Percentiles rank a stretch among this genome's conserved stretches.
phyloP scores from a whole-genome alignment of 1,139 yeast species.

The Protomyces inouyei region DNA sequence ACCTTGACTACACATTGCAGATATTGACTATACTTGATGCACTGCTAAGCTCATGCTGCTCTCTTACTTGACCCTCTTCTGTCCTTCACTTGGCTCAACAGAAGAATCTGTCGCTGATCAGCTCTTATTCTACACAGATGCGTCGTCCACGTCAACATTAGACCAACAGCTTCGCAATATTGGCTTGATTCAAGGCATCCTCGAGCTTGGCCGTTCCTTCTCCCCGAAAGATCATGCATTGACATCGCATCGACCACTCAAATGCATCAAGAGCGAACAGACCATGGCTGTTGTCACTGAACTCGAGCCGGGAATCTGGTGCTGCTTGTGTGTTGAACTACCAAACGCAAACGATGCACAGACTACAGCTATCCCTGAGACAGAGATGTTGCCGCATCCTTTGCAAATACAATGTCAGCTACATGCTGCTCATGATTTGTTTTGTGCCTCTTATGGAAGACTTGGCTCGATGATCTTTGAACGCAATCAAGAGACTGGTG shows the following conservation, averaged over 20 bases:
- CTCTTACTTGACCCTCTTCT: constrained; percentile 34
- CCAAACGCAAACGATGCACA: neutral
- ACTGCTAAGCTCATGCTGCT: constrained; percentile 25
- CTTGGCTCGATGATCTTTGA: neutral
- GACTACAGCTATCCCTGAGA: neutral
- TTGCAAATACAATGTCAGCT: constrained; percentile 3
- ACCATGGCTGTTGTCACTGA: constrained; percentile 32
- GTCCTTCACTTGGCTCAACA: constrained; percentile 33
- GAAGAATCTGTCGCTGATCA: constrained; percentile 34
- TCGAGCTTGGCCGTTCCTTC: constrained; percentile 33
- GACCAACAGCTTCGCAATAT: constrained; percentile 33
- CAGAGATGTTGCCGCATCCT: neutral
- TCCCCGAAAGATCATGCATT: neutral
- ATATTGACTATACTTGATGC: no score
- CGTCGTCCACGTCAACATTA: constrained; percentile 30
- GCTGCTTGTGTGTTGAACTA: constrained; percentile 30
- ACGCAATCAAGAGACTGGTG: neutral
- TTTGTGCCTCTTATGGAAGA: neutral
- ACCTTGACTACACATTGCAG: no score
- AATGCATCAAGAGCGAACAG: constrained; percentile 31
- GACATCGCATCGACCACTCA: constrained; percentile 25
- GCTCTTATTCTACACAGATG: constrained; percentile 33
- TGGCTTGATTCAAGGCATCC: constrained; percentile 34
- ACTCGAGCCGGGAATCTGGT: constrained; percentile 33
- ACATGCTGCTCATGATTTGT: neutral